Conservation (phyloP, 2,329 filamentous ascomycete species). For the Talaromyces verruculosus region DNA sequence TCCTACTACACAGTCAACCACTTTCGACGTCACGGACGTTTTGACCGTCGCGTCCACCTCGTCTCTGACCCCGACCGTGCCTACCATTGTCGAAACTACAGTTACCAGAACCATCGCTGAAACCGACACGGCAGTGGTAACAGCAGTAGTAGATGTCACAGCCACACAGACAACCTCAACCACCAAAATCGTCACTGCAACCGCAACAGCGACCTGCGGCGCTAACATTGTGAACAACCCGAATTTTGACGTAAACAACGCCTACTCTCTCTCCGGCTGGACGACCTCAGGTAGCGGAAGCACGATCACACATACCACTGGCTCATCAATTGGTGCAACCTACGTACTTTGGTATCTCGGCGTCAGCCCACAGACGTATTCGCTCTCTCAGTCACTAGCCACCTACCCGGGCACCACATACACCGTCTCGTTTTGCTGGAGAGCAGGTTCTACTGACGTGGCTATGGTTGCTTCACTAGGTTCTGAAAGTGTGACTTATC, state of each 20-base stretch:
- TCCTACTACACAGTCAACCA: background rate
- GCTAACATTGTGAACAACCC: slow-evolving; percentile 7
- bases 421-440: slow-evolving; percentile 5
- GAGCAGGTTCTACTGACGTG: background rate
- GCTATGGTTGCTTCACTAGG: background rate
- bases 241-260: background rate
- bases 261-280: background rate
- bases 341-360: background rate
- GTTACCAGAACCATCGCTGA: background rate
- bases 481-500: background rate
- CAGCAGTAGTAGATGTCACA: background rate
- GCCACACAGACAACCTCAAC: background rate
- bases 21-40: background rate
- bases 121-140: background rate
- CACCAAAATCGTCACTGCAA: background rate
- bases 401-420: background rate
- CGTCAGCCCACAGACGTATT: background rate
- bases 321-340: background rate
- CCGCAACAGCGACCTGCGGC: background rate
- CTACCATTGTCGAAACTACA: background rate
- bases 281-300: background rate
- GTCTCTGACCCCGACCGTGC: background rate
- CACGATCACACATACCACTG: background rate
- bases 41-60: background rate
- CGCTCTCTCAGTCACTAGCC: background rate